Conservation (phyloP, 225 moss, liverwort and hornwort genomes). For the Marchantia polymorpha region DNA sequence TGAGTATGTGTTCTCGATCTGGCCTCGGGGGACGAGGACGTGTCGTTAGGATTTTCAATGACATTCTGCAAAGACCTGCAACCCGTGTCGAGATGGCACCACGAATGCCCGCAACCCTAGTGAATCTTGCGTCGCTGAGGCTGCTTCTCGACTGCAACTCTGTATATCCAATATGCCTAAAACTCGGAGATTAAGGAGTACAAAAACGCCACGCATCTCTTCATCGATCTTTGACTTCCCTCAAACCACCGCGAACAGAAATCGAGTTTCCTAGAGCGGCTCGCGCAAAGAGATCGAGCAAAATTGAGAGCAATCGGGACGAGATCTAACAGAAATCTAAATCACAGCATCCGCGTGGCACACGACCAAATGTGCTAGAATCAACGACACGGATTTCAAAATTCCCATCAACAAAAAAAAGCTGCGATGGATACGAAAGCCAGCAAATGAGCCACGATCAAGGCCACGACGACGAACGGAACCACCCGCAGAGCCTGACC, state of each 20-base stretch:
- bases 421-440: constrained; percentile 42
- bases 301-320: background rate
- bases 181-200: constrained; percentile 27
- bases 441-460: constrained; percentile 44
- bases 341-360: background rate
- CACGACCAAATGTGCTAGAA: background rate
- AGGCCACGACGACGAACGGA: constrained; percentile 39
- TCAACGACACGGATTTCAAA: background rate
- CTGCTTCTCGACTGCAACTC: constrained; percentile 43
- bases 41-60: background rate
- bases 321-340: background rate
- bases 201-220: background rate
- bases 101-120: constrained; percentile 20
- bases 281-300: background rate
- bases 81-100: background rate
- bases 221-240: background rate
- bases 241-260: background rate
- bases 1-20: background rate
- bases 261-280: background rate
- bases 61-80: background rate
- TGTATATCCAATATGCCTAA: constrained; percentile 54
- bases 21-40: background rate
- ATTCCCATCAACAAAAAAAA: background rate
- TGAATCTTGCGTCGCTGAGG: constrained; percentile 34
- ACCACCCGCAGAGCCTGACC: constrained; percentile 32